Percentiles rank a stretch among this genome's conserved stretches.
Evolutionary conservation across 306 rosid genomes (phyloP).

Genomic region (Castanea sativa): DNA sequence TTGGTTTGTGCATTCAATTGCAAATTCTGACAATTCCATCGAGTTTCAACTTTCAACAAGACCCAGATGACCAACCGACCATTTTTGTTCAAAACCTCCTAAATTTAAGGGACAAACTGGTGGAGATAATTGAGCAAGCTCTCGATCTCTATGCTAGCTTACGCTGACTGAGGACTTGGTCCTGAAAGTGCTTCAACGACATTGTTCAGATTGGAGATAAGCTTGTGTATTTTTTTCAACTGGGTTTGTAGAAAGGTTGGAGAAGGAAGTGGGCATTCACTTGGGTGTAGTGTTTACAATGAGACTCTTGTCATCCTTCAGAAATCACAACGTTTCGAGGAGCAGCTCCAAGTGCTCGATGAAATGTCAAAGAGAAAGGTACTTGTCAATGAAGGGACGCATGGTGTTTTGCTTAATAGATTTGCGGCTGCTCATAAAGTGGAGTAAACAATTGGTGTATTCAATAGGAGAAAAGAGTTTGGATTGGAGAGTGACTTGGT

Average conservation of each 20-base stretch:
- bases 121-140: conserved; percentile 48
- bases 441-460: conserved; percentile 52
- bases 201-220: conserved; percentile 67
- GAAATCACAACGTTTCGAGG: conserved; percentile 50
- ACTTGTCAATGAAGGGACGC: conserved; percentile 43
- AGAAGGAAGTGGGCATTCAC: conserved; percentile 17
- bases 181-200: conserved; percentile 56
- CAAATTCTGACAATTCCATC: conserved; percentile 10
- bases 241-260: conserved; percentile 49
- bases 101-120: conserved; percentile 55
- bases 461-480: conserved; percentile 42
- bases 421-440: conserved; percentile 64
- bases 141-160: conserved; percentile 46
- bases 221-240: conserved; percentile 61
- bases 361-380: conserved; percentile 59
- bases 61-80: conserved; percentile 24
- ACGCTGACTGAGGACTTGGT: conserved; percentile 41
- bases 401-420: conserved; percentile 46
- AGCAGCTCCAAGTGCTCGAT: conserved; percentile 55
- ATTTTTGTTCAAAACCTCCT: conserved; percentile 52
- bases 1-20: conserved; percentile 28
- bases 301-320: conserved; percentile 63
- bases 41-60: background rate
- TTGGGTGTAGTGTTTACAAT: conserved; percentile 47
- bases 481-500: conserved; percentile 43